Base-by-base conservation (phyloP, 228 moss, liverwort and hornwort genomes). In the Sphagnum magellanicum region DNA sequence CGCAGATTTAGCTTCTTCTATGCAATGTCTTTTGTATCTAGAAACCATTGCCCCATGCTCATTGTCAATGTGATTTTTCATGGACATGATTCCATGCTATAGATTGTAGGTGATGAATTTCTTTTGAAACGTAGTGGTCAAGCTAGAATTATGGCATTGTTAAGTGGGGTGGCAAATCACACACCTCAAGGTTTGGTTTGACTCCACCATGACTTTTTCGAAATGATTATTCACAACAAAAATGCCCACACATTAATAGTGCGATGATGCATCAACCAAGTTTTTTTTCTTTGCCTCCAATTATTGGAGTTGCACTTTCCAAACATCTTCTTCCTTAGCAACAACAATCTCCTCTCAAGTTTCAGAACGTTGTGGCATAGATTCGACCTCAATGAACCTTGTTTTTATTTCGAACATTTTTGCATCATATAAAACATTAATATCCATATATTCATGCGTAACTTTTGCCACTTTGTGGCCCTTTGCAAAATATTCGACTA, bases 121-220 rank as follows among this genome's bases (percentile, higher is more conserved):
- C 76, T 85, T 85, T 66, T 79, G 79, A 32, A 32, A 32, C 32
- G 0, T 32, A 32, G 3, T 32, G 32, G 32, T 32, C 32, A 3
- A 32, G 68, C 81, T 73, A 48, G 77, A 81, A 57, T 79, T 81
- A 52, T 74, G 81, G 59, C 81, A 76, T 48, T 81, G 53, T 67
- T 74, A 79, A 63, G 76, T 79, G 50, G 85, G 81, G 65, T 85
- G 85, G 65, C 85, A 85, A 67, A 85, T 72, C 12, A 85, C 81
- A 69, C 79, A 85, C 60, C 85, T 76, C 81, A 85, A 79, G 4
- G 79, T 79, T 74, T 85, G 79, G 60, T 3, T 32, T 32, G 85
- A 81, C 68, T 79, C 81, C 6, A 85, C 85, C 76, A 79, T 79
- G 65, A 81, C 79, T 63, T 81, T 79, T 6, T 74, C 63, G 51